Conservation (phyloP, 2,329 filamentous ascomycete species). For the Hortaea werneckii region DNA sequence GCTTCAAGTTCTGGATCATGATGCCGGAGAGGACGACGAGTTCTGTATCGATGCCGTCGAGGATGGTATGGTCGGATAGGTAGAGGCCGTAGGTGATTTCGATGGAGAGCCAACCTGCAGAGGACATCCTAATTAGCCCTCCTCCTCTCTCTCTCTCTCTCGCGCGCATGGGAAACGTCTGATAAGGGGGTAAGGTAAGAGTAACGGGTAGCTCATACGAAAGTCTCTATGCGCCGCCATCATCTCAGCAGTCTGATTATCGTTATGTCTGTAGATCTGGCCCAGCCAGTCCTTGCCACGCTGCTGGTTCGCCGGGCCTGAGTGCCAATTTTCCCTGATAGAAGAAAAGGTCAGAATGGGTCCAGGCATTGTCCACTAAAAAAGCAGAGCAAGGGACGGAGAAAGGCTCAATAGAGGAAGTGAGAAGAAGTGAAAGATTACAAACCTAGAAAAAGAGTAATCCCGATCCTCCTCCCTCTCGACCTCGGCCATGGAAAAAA, state of each 20-base stretch:
- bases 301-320: slow-evolving; percentile 44
- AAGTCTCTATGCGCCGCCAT: slow-evolving; percentile 39
- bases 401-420: too few species aligned
- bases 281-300: slow-evolving; percentile 47
- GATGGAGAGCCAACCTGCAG: slow-evolving; percentile 37
- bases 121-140: too few species aligned
- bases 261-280: slow-evolving; percentile 46
- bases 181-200: not conserved
- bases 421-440: too few species aligned
- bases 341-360: too few species aligned
- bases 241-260: slow-evolving; percentile 26
- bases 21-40: slow-evolving; percentile 45
- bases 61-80: slow-evolving; percentile 45
- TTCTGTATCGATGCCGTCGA: slow-evolving; percentile 46
- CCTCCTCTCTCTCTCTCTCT: too few species aligned
- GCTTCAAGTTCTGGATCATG: slow-evolving; percentile 47
- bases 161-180: too few species aligned
- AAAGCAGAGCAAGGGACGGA: too few species aligned
- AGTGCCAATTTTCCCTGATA: slow-evolving; percentile 44
- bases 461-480: slow-evolving; percentile 50
- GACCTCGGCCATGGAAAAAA: slow-evolving; percentile 44
- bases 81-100: slow-evolving; percentile 51
- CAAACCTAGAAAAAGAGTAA: slow-evolving; percentile 32
- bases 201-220: slow-evolving; percentile 13
- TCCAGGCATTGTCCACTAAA: too few species aligned